Base-by-base conservation (phyloP, 2,329 filamentous ascomycete genomes). In the Penicillium psychrosexuale region DNA sequence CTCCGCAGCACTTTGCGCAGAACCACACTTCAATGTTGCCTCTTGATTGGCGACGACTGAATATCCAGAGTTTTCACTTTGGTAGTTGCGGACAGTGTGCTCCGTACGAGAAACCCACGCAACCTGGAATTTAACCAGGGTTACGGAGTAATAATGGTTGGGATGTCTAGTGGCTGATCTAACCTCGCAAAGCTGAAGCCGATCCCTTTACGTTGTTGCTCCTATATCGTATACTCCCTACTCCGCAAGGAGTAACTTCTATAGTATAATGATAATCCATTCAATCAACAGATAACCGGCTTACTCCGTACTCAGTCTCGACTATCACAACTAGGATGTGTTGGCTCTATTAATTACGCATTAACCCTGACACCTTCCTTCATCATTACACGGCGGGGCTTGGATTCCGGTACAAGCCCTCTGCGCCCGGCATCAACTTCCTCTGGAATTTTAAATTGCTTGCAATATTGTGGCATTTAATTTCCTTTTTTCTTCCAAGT, bases 321-420 rank as follows among this genome's bases (percentile, higher is more conserved):
- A 42, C 30, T 43, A 51, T 40, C 42, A 17, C 30, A 43, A 42
- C 6, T 15, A 31, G 28, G 31, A 52, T 50, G 24, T 36, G 24
- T 38, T 54, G 46, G 33, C 17, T 54, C 30, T 43, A 40, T 53
- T 53, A 31, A 54, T 51, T 54, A 51, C 34, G 19, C 38, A 17
- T 30, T 30, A 17, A 48, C 28, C 34, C 37, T 45, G 42, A 55
- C 46, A 33, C 27, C 44, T 22, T 28, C 24, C 33, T 36, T 54
- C 51, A 54, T 60, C 55, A 62, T 61, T 59, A 59, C 58, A 61
- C 53, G 53, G 58, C 54, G 58, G 58, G 60, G 53, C 56, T 47
- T 51, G n/a, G 45, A 51, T 55, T 56, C 48, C 53, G 50, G 36
- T 47, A 30, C 28, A 40, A 30, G 50, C 50, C 34, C 47, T 47